Evolutionary conservation across 2,329 filamentous ascomycete species (phyloP), one percentile per base, ranked within the genome.

Genomic region (Aspergillus sp.): DNA sequence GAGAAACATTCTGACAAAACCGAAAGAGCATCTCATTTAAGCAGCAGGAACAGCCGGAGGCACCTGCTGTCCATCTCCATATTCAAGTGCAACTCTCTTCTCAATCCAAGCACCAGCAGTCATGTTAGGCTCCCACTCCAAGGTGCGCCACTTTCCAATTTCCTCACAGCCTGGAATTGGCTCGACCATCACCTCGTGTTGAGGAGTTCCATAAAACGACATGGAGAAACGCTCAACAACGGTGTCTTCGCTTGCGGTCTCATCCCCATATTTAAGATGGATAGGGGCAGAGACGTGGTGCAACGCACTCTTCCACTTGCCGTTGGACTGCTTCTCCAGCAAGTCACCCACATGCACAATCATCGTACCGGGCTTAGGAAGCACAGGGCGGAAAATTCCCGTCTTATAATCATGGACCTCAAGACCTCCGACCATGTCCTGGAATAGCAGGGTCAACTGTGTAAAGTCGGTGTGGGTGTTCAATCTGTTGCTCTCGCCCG

Each of bases 381-480:
- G 7, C 5, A 47, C 51, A 17, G 41, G 41, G 8, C 41, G 7
- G 24, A 37, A 54, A 7, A 39, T 30, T 15, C 46, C 27, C 19
- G 27, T 2, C 19, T 41, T 8, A 22, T 27, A 39, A 13, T 46
- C 41, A 30, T 54, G 41, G 22, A 54, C 41, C 51, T 54, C 41
- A 15, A 54, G 41, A 11, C 41, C 51, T 11, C 50, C 50, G 13
- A 52, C 50, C 5, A 15, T 12, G 19, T 52, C 50, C 19, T 52
- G 50, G 34, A 52, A 52, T 17, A 52, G n/a, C 11, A 52, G 34
- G 7, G 50, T 52, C 17, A 42, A 42, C 8, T 9, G 9, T 12
- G n/a, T 22, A 20, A 22, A 52, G 50, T 52, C 50, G 20, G 34
- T 42, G 50, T 52, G 50, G 11, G 49, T 30, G 49, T 51, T 51